These are phyloP conservation scores for Saturnispora silvae DNA, from an alignment of 805 yeast genomes.

Conservation along the genomic window DNA sequence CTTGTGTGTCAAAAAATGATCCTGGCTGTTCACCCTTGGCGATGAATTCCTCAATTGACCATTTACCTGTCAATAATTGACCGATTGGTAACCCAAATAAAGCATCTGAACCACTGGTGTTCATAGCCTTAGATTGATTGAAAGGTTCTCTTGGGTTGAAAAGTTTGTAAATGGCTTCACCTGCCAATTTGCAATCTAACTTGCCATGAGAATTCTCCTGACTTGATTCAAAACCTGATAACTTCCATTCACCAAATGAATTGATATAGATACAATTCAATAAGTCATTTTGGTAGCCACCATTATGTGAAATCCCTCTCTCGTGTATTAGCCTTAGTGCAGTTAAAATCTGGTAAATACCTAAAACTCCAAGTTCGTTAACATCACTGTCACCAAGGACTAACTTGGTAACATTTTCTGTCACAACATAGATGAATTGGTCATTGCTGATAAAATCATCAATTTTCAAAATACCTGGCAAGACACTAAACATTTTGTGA, in stretches of 20 bases:
- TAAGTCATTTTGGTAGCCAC: constrained; percentile 34
- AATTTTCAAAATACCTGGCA: constrained; percentile 59
- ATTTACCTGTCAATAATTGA: constrained; percentile 4
- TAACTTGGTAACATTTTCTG: constrained; percentile 46
- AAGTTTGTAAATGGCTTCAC: constrained; percentile 1
- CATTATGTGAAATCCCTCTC: constrained; percentile 52
- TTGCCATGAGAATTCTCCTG: constrained; percentile 31
- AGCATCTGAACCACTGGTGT: neutral
- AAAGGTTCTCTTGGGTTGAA: neutral
- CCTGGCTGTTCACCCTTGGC: constrained; percentile 21
- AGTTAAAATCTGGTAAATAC: constrained; percentile 43
- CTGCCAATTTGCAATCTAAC: constrained; percentile 1
- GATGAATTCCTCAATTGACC: constrained; percentile 28
- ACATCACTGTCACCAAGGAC: constrained; percentile 17
- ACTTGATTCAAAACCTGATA: constrained; percentile 71
- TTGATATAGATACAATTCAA: constrained; percentile 52
- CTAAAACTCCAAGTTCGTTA: constrained; percentile 34
- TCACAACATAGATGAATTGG: constrained; percentile 43
- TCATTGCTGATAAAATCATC: constrained; percentile 60
- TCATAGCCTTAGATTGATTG: constrained; percentile 1
- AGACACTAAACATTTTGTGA: constrained; percentile 41
- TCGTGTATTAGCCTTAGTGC: constrained; percentile 48
- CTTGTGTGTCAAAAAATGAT: constrained; percentile 30
- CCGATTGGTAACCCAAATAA: constrained; percentile 5
- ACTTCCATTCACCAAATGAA: constrained; percentile 68